Evolutionary conservation across 352 stramenopile genomes (phyloP), one percentile per base, ranked within the genome.

Genomic region (Phytopythium boreale): DNA sequence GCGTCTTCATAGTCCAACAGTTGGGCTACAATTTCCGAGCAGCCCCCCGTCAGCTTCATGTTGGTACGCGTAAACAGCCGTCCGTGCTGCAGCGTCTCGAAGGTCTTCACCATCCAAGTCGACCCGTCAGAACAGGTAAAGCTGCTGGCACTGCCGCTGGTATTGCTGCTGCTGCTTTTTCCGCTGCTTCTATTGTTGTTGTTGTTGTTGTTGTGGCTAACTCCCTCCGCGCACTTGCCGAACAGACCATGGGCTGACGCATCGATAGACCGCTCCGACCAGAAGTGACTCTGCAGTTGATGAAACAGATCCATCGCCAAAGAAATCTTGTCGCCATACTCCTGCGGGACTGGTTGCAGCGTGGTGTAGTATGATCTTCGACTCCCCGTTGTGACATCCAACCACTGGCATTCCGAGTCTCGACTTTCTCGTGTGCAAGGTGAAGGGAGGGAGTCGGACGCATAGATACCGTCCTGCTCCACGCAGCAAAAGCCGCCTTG

Each of bases 301-400:
- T 88, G 71, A 49, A 91, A 91, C 52, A 77, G 76, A 27, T 88
- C 82, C 75, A 91, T 87, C 6, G 77, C 74, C 39, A 74, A 59
- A n/a, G 66, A 67, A 39, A 91, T 84, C 61, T 83, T 86, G 53
- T 84, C 72, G n/a, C 69, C 68, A 56, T 82, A 76, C 65, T 87
- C 78, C 7, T 71, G 73, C 6, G 76, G 74, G 3, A 75, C 66
- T 3, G 64, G 62, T 6, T 71, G 63, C n/a, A 78, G 58, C 24
- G 77, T 66, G 2, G 88, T 59, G 55, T 83, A 86, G 52, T 74
- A 72, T 1, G 67, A 73, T 14, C 34, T 4, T 20, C 53, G 53
- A 47, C 53, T 59, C 10, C 12, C 36, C 12, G n/a, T n/a, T n/a
- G 20, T 14, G 14, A 7, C 22, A 9, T 34, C 36, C 17, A 46